A percentile compares a stretch with the other conserved stretches of the same genome.
Conservation (phyloP, 73 alveolate genomes). For the Stentor roeselii region DNA sequence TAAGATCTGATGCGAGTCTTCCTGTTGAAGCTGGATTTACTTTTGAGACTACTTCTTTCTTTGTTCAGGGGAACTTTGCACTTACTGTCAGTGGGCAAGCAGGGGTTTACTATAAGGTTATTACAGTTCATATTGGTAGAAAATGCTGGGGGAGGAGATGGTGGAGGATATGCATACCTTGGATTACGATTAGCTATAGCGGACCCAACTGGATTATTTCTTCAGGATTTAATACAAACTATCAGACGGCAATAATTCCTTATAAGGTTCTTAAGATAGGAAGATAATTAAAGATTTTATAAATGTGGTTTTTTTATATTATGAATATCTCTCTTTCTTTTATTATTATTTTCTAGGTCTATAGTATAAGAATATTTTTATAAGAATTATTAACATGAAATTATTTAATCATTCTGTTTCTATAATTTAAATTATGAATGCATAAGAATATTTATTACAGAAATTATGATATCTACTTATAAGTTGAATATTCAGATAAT, state of each 20-base stretch:
- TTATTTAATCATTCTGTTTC: too few relatives aligned
- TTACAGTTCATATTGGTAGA: not conserved
- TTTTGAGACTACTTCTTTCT: not conserved
- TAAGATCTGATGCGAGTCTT: not conserved
- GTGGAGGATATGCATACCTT: not conserved
- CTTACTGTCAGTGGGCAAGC: not conserved
- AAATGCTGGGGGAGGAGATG: constrained; percentile 5
- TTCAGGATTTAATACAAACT: not conserved
- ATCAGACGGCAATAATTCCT: not conserved
- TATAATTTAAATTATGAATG: too few relatives aligned
- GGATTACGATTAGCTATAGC: not conserved
- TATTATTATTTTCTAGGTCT: too few relatives aligned
- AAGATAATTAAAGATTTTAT: too few relatives aligned
- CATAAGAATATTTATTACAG: too few relatives aligned
- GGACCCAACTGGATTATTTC: not conserved
- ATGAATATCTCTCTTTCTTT: too few relatives aligned
- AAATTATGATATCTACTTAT: too few relatives aligned
- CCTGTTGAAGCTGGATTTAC: not conserved
- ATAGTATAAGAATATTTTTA: too few relatives aligned
- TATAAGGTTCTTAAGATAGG: not conserved
- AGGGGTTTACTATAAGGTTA: not conserved
- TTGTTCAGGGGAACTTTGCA: not conserved
- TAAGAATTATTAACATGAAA: too few relatives aligned
- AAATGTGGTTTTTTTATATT: too few relatives aligned
- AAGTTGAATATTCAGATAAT: too few relatives aligned